Conservation (phyloP, 73 alveolate genomes). For the Paramecium octaurelia region DNA sequence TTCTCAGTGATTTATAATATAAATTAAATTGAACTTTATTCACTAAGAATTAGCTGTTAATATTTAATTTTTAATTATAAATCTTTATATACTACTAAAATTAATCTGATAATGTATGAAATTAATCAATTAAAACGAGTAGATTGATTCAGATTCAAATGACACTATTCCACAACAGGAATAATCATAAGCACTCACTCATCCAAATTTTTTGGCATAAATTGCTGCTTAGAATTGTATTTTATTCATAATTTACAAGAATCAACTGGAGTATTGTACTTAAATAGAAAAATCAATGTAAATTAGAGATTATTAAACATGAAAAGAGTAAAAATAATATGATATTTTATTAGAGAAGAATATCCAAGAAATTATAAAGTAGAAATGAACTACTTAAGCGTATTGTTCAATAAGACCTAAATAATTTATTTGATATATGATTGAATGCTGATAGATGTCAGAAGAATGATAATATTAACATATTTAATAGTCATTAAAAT, state of each 20-base stretch:
- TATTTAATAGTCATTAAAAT: too few species aligned
- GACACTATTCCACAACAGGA: not conserved
- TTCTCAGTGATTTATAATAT: not conserved
- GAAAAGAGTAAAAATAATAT: not conserved
- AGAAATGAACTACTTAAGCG: not conserved
- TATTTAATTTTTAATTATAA: not conserved
- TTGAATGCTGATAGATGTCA: not conserved
- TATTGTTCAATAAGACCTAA: not conserved
- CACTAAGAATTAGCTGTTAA: not conserved
- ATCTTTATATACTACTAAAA: not conserved
- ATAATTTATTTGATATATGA: not conserved
- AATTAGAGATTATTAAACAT: not conserved
- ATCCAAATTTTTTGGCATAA: not conserved
- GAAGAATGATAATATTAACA: too few species aligned
- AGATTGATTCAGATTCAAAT: not conserved
- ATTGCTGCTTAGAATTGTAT: not conserved
- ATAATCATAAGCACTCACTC: not conserved
- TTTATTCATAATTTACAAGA: not conserved
- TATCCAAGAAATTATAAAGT: not conserved
- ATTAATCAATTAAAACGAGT: not conserved
- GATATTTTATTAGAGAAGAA: not conserved
- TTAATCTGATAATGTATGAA: too few species aligned
- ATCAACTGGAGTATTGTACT: not conserved
- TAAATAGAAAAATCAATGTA: not conserved
- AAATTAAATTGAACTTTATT: not conserved